Percentiles rank a stretch among this genome's conserved stretches.
These are phyloP conservation scores for Rhodotorula paludigena DNA, from an alignment of 768 basidiomycete genomes.

Conservation along the genomic window DNA sequence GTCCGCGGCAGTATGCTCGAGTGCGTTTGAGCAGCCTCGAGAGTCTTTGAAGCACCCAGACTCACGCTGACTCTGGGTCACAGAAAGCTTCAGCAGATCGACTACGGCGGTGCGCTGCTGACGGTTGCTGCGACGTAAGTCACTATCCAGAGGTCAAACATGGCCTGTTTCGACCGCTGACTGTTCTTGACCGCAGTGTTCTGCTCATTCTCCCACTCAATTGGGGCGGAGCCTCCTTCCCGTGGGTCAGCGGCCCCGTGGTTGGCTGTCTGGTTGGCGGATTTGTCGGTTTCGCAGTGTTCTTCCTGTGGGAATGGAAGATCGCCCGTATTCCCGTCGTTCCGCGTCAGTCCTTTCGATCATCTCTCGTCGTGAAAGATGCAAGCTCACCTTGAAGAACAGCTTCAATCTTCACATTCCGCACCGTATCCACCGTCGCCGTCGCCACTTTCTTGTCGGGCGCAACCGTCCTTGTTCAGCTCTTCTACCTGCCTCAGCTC, in stretches of 20 bases:
- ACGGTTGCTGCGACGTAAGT: conserved; percentile 48
- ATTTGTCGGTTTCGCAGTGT: conserved; percentile 55
- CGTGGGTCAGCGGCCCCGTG: conserved; percentile 66
- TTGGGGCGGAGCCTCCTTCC: conserved; percentile 69
- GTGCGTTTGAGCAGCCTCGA: too few relatives aligned
- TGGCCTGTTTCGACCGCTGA: too few relatives aligned
- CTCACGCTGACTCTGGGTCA: too few relatives aligned
- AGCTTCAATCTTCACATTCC: conserved; percentile 48
- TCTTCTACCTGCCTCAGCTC: conserved; percentile 56
- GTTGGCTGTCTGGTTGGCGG: conserved; percentile 60
- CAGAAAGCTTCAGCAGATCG: conserved; percentile 58
- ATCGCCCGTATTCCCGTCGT: conserved; percentile 66
- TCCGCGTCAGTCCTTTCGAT: conserved; percentile 47
- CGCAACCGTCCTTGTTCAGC: background rate
- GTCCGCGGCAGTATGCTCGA: conserved; percentile 59
- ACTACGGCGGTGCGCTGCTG: conserved; percentile 46
- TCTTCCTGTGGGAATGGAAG: conserved; percentile 70
- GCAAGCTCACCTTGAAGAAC: too few relatives aligned
- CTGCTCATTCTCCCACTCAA: conserved; percentile 66
- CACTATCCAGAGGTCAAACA: too few relatives aligned
- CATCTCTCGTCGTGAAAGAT: too few relatives aligned
- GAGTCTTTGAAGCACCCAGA: too few relatives aligned
- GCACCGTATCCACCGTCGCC: conserved; percentile 23
- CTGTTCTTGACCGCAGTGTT: too few relatives aligned
- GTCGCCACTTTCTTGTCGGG: conserved; percentile 19